These are phyloP conservation scores for Chytridium lagenaria DNA, from an alignment of 371 early-diverging fungal species.

Conservation along the genomic window DNA sequence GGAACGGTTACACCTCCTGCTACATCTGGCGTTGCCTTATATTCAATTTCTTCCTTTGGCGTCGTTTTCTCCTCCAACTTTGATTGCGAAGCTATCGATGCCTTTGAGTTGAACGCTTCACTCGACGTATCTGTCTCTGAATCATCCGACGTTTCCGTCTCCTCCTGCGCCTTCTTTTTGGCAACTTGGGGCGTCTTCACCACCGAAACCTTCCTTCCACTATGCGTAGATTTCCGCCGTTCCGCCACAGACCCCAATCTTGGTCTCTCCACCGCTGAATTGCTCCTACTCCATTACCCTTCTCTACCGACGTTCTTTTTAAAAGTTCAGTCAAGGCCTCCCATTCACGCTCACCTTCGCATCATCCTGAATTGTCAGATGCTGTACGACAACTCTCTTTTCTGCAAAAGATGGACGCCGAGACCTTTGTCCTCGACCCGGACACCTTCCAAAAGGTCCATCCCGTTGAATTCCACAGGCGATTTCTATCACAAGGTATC, in stretches of 20 bases:
- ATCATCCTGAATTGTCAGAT: conserved; percentile 4
- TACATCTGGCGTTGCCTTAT: too few relatives aligned
- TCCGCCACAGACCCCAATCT: background rate
- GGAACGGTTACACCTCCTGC: too few relatives aligned
- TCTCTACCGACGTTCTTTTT: too few relatives aligned
- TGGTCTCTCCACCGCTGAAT: too few relatives aligned
- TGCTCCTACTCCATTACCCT: too few relatives aligned
- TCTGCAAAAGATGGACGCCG: background rate
- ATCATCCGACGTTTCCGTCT: background rate
- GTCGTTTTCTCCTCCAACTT: background rate
- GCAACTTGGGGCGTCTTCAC: background rate
- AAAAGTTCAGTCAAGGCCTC: too few relatives aligned
- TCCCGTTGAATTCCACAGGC: conserved; percentile 85
- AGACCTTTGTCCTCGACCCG: conserved; percentile 42
- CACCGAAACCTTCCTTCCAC: background rate
- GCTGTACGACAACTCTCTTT: background rate
- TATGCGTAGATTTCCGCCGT: background rate
- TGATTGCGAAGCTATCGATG: background rate
- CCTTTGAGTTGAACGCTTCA: background rate
- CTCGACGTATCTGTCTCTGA: background rate
- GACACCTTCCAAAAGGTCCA: conserved; percentile 68
- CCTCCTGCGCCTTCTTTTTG: background rate
- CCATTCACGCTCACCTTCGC: background rate
- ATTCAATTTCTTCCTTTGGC: too few relatives aligned
- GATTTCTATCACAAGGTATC: conserved; percentile 77